phyloP scores from a whole-genome alignment of 768 basidiomycete genomes.

The Phanerodontia chrysosporium region DNA sequence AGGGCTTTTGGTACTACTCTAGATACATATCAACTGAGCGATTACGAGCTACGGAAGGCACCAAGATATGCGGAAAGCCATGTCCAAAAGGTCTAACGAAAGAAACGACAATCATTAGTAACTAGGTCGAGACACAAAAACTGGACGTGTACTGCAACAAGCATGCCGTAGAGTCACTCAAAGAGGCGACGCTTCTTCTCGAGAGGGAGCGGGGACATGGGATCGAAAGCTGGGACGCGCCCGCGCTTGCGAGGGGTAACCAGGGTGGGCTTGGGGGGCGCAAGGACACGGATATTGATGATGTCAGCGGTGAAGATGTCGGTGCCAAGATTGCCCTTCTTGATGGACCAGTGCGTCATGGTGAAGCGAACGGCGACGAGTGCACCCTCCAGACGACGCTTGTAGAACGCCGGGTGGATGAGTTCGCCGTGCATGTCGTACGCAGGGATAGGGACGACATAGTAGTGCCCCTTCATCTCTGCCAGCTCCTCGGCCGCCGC shows the following conservation, averaged over 20 bases:
- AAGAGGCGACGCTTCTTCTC: neutral
- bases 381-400: neutral
- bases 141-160: neutral
- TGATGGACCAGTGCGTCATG: neutral
- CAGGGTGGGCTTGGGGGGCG: neutral
- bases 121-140: neutral
- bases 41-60: no score
- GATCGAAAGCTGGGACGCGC: neutral
- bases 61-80: no score
- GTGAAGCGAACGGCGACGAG: neutral
- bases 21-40: no score
- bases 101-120: no score
- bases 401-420: neutral
- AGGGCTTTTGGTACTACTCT: no score
- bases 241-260: slow-evolving; percentile 3
- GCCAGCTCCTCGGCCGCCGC: neutral
- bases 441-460: neutral
- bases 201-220: neutral
- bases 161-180: neutral
- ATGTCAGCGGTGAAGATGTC: slow-evolving; percentile 2
- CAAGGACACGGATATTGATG: neutral
- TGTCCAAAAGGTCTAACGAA: no score
- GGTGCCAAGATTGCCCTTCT: neutral
- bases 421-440: neutral
- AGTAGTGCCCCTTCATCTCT: neutral